Conservation (phyloP, 768 basidiomycete species). For the Saitozyma podzolica region DNA sequence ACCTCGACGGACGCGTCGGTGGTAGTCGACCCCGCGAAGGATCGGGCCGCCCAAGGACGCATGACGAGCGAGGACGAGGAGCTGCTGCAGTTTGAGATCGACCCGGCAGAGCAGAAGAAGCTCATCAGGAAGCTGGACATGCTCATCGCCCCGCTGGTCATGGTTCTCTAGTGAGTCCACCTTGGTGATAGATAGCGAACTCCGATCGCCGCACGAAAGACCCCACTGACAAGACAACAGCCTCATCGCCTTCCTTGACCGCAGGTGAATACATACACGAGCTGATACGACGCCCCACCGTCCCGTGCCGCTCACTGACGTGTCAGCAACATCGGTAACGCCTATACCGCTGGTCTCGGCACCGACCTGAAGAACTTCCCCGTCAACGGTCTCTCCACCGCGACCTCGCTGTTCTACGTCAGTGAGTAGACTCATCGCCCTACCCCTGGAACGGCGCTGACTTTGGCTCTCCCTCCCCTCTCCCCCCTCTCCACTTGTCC, state of each 20-base stretch:
- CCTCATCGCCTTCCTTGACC: too few relatives aligned
- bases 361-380: conserved; percentile 1
- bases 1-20: too few relatives aligned
- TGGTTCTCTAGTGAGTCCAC: conserved; percentile 31
- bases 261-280: too few relatives aligned
- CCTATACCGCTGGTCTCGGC: conserved; percentile 5
- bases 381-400: background rate
- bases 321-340: conserved; percentile 24
- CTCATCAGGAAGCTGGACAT: conserved; percentile 47
- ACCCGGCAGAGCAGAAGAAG: conserved; percentile 25
- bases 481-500: too few relatives aligned
- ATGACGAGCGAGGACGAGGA: too few relatives aligned
- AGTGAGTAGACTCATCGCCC: conserved; percentile 25
- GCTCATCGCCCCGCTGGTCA: conserved; percentile 70
- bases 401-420: conserved; percentile 60
- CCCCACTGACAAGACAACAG: too few relatives aligned
- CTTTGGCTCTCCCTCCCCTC: too few relatives aligned
- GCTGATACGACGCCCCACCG: too few relatives aligned
- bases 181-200: too few relatives aligned
- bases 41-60: too few relatives aligned
- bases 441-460: background rate
- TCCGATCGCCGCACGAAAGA: too few relatives aligned
- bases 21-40: too few relatives aligned
- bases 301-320: background rate
- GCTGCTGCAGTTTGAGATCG: conserved; percentile 5